phyloP scores from a whole-genome alignment of 2,329 filamentous ascomycete species.

The Xylaria sp. region DNA sequence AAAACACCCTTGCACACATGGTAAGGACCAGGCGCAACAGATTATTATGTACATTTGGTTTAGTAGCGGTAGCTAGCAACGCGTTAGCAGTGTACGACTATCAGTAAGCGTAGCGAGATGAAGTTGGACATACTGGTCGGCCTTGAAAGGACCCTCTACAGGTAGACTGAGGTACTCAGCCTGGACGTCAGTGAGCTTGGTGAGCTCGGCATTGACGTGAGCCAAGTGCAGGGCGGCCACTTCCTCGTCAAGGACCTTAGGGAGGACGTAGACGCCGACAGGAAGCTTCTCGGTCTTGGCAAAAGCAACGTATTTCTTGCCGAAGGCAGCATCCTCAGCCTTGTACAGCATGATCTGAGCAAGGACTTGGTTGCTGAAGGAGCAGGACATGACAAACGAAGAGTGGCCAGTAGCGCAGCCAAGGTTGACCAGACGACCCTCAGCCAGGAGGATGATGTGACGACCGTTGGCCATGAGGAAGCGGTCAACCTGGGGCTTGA shows the following conservation, averaged over 20 bases:
- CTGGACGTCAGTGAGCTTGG: conserved; percentile 84
- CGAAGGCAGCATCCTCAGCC: conserved; percentile 85
- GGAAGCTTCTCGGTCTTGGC: conserved; percentile 91
- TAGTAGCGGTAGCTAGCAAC: conserved; percentile 73
- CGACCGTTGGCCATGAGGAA: conserved; percentile 93
- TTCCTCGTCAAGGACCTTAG: conserved; percentile 99
- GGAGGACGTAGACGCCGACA: conserved; percentile 93
- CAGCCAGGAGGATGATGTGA: conserved; percentile 97
- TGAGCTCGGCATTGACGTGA: conserved; percentile 95
- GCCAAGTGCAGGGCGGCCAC: conserved; percentile 92
- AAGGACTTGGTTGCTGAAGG: conserved; percentile 99
- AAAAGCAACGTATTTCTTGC: conserved; percentile 96
- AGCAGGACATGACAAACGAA: conserved; percentile 99
- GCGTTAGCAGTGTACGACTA: conserved; percentile 46
- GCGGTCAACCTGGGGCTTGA: conserved; percentile 99
- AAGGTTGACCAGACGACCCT: conserved; percentile 99
- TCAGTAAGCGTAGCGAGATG: background rate
- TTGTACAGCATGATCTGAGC: conserved; percentile 99
- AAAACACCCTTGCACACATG: conserved; percentile 35
- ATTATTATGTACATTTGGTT: conserved; percentile 51
- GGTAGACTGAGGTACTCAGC: conserved; percentile 93
- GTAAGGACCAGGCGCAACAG: conserved; percentile 21
- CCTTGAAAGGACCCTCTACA: conserved; percentile 93
- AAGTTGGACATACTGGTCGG: conserved; percentile 76
- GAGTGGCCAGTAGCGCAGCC: conserved; percentile 99